Evolutionary conservation across 352 stramenopile species (phyloP), one percentile per base, ranked within the genome.

Genomic region (Pythium scleroteichum): DNA sequence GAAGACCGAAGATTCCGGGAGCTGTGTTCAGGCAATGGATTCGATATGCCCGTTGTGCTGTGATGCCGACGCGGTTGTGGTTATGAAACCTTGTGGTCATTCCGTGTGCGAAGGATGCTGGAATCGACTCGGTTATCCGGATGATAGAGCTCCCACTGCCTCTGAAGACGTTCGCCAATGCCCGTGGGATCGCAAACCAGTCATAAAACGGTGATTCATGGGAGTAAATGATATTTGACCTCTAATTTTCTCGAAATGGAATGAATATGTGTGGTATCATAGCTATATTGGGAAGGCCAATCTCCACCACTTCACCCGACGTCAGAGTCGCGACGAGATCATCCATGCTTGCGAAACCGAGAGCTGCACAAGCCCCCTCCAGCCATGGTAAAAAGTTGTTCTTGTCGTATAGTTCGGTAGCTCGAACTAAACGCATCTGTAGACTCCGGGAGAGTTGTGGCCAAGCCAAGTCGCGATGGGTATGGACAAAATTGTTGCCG

Each of bases 171-270:
- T 32, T 38, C 67, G 68, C 16, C 51, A 78, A 53, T 90, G 80
- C 67, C 80, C 80, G 9, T 88, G 80, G 80, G 80, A 90, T 71
- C 76, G 80, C 19, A 75, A 85, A 29, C 26, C 66, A 9, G 80
- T 85, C 24, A 72, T 70, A 19, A 75, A 78, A 66, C 41, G n/a
- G 24, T 50, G 59, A 44, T 22, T 17, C n/a, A 20, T 7, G 10
- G 12, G 17, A 41, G 8, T 14, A 5, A 2, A 9, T 46, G 14
- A 13, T 16, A 51, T 19, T 19, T 38, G 26, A 9, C 17, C 16
- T 50, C 44, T 7, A 27, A 39, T 14, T 20, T 6, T 51, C 44
- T 35, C 4, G 17, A 32, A 29, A 22, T 10, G 12, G 10, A 53
- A 44, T 44, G 38, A 44, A 24, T 10, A 10, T 40, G 16, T 40